phyloP scores from a whole-genome alignment of 768 basidiomycete genomes.

The Tylopilus cervinicoccineus region DNA sequence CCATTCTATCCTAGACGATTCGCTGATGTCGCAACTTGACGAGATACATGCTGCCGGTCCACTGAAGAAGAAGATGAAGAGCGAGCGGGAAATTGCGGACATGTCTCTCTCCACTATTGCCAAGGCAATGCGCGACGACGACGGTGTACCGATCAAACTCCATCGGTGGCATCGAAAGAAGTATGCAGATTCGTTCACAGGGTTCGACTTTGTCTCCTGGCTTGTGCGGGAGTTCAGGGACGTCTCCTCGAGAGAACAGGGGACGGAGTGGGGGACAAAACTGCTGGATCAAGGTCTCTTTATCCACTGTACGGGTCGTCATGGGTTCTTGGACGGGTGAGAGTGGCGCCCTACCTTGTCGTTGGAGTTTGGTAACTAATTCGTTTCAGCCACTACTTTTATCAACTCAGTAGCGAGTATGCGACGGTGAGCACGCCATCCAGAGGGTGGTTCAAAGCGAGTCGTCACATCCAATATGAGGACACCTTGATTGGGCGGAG shows the following conservation, averaged over 20 bases:
- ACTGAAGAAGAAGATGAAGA: slow-evolving; percentile 75
- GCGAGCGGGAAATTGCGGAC: slow-evolving; percentile 67
- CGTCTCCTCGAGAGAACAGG: slow-evolving; percentile 78
- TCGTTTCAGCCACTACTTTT: slow-evolving; percentile 74
- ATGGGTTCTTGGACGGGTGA: slow-evolving; percentile 87
- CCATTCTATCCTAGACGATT: slow-evolving; percentile 73
- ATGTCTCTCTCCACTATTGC: slow-evolving; percentile 63
- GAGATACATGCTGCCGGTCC: slow-evolving; percentile 74
- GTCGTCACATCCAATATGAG: slow-evolving; percentile 42
- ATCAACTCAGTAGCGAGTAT: slow-evolving; percentile 76
- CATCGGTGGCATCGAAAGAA: slow-evolving; percentile 75
- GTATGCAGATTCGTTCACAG: slow-evolving; percentile 83
- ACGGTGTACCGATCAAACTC: slow-evolving; percentile 79
- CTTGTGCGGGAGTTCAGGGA: slow-evolving; percentile 88
- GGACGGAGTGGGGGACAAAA: slow-evolving; percentile 70
- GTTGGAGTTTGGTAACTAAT: slow-evolving; percentile 3
- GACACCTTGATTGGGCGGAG: slow-evolving; percentile 35
- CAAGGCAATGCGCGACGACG: slow-evolving; percentile 82
- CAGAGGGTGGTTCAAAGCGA: slow-evolving; percentile 61
- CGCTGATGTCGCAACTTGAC: slow-evolving; percentile 76
- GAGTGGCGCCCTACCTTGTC: slow-evolving; percentile 22
- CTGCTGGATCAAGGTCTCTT: slow-evolving; percentile 81
- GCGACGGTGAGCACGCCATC: slow-evolving; percentile 62
- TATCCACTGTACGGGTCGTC: slow-evolving; percentile 73
- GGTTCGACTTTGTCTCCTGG: slow-evolving; percentile 89